Base-by-base conservation (phyloP, 1,139 yeast genomes). In the Geotrichum histeridarum region DNA sequence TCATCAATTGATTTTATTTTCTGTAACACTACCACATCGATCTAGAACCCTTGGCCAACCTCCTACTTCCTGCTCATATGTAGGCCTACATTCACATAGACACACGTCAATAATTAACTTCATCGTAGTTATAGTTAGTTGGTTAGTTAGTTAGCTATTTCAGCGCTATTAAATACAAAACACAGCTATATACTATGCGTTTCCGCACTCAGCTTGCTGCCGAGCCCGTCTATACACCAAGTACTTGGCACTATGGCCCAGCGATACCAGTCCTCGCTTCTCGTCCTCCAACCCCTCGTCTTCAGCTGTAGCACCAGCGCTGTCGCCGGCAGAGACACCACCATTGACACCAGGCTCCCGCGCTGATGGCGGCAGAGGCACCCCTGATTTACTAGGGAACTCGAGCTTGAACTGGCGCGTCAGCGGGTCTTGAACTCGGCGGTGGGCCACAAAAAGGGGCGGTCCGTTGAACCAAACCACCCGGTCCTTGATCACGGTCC, bases 241-340 rank as follows among this genome's bases (percentile, higher is more conserved):
- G 65, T 86, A 87, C 65, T 76, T 76, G 1, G 88, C 86, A 53
- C 85, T 79, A 64, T 85, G 91, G 1, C 91, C 91, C 50, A 83
- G 67, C 46, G 73, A 50, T 2, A 48, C 39, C 3, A 42, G 12
- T 11, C 38, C 59, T 12, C 54, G 54, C 49, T 55, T 55, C 32
- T 64, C 64, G 53, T 48, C 68, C 63, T 42, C 62, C 61, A 57
- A 62, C 36, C 33, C 67, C 31, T 36, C 7, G 50, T 50, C 43
- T 50, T 50, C 4, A 41, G 9, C 43, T 50, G 60, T 42, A 51
- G 58, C 48, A 47, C 49, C 30, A 44, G 57, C 31, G 60, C 31
- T 50, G 60, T 31, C 54, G 59, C 22, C 54, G 59, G 15, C 39
- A 11, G 14, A 11, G 9, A 37, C 14, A 2, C 4, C 39, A 5